Conservation (phyloP, 1,139 yeast species). For the Saccharomyces hybrid region DNA sequence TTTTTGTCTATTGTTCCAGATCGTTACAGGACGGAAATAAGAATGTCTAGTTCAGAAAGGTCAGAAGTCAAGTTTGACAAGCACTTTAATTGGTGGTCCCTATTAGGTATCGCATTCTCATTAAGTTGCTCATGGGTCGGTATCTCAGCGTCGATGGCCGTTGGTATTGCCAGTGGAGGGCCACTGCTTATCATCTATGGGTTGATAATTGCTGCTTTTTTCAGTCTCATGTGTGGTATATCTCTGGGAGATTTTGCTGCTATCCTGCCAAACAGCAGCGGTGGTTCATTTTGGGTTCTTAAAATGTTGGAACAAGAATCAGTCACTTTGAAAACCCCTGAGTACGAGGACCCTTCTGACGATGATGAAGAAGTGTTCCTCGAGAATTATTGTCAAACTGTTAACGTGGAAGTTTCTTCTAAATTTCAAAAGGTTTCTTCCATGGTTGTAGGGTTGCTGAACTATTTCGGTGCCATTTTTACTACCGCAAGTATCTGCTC, state of each 20-base stretch:
- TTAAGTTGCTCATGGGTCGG: conserved; percentile 51
- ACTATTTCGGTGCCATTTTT: conserved; percentile 44
- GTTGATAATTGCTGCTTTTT: conserved; percentile 42
- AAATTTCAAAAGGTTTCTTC: conserved; percentile 27
- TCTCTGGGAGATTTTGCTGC: conserved; percentile 46
- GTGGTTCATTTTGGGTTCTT: conserved; percentile 55
- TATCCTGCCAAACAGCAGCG: conserved; percentile 52
- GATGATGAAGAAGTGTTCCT: conserved; percentile 3
- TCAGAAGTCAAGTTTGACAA: conserved; percentile 21
- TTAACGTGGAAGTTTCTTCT: conserved; percentile 34
- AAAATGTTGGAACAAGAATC: conserved; percentile 34
- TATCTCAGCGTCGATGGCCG: conserved; percentile 42
- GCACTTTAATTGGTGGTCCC: conserved; percentile 46
- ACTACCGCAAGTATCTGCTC: conserved; percentile 49
- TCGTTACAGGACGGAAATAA: not conserved
- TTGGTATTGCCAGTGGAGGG: conserved; percentile 45
- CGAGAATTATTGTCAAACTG: conserved; percentile 4
- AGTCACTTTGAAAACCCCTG: not conserved
- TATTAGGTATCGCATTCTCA: conserved; percentile 45
- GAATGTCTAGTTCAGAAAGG: not conserved
- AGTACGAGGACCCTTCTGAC: not conserved
- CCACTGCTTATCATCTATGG: conserved; percentile 44
- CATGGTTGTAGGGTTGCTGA: conserved; percentile 13
- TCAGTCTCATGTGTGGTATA: conserved; percentile 40
- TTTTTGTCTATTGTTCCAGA: not conserved